Evolutionary conservation across 129 eudicot species (phyloP).

Genomic region (Flaveria robusta): DNA sequence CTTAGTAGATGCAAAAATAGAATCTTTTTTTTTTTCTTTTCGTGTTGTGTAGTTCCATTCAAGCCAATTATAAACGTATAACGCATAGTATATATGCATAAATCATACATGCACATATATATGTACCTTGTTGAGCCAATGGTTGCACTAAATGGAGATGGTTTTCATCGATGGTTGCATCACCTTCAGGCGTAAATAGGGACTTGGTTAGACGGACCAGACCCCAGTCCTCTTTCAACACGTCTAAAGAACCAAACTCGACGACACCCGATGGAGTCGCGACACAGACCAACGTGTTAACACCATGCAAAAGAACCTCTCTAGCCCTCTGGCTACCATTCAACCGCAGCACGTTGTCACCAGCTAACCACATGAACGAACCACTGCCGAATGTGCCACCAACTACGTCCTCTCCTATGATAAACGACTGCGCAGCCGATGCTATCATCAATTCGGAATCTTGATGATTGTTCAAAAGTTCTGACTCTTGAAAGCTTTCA

Average conservation of each 20-base stretch:
- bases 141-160: conserved; percentile 19
- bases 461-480: not conserved
- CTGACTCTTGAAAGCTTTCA: not conserved
- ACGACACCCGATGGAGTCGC: conserved; percentile 47
- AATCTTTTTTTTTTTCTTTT: not conserved
- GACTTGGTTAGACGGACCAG: conserved; percentile 39
- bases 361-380: conserved; percentile 42
- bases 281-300: conserved; percentile 45
- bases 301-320: conserved; percentile 50
- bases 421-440: conserved; percentile 36
- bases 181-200: conserved; percentile 24
- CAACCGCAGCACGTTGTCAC: conserved; percentile 22
- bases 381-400: conserved; percentile 42
- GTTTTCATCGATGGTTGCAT: not conserved
- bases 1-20: not conserved
- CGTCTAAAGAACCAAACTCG: conserved; percentile 47
- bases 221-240: conserved; percentile 30
- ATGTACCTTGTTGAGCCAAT: conserved; percentile 23
- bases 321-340: conserved; percentile 40
- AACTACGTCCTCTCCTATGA: conserved; percentile 28
- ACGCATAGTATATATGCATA: not conserved
- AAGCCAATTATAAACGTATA: not conserved
- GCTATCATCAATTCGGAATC: conserved; percentile 36
- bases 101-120: no score
- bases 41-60: not conserved